Percentiles rank a stretch among this genome's conserved stretches.
Conservation (phyloP, 2,329 filamentous ascomycete genomes). For the Colletotrichum falcatum region DNA sequence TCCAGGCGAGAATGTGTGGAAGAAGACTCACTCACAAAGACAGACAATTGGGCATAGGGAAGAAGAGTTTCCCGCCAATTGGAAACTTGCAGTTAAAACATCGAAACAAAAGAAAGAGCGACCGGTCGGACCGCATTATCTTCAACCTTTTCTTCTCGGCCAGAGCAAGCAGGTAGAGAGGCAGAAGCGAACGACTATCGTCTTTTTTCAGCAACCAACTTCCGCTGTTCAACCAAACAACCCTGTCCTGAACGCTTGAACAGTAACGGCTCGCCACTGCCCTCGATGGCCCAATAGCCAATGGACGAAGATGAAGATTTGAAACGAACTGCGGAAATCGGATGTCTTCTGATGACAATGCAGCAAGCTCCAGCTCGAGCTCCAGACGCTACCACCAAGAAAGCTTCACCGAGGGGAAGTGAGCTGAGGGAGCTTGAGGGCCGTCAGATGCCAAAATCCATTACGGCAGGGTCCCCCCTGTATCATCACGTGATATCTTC, state of each 20-base stretch:
- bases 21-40: neutral
- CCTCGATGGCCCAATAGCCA: neutral
- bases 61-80: neutral
- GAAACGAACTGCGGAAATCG: neutral
- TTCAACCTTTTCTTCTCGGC: neutral
- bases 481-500: conserved; percentile 21
- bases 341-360: neutral
- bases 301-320: conserved; percentile 1
- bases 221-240: neutral
- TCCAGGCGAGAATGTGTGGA: neutral
- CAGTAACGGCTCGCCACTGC: no score
- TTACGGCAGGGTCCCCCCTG: conserved; percentile 1
- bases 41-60: neutral
- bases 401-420: conserved; percentile 17
- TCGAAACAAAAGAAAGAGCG: neutral
- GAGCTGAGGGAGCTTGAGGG: neutral
- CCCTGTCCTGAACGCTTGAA: no score
- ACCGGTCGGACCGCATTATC: neutral
- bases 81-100: neutral
- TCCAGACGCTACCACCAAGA: neutral
- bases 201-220: neutral
- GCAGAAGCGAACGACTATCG: neutral
- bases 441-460: neutral
- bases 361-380: conserved; percentile 1
- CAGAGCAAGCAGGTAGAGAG: neutral